Evolutionary conservation across 2,329 filamentous ascomycete genomes (phyloP).

Genomic region (Sporothrix luriei): DNA sequence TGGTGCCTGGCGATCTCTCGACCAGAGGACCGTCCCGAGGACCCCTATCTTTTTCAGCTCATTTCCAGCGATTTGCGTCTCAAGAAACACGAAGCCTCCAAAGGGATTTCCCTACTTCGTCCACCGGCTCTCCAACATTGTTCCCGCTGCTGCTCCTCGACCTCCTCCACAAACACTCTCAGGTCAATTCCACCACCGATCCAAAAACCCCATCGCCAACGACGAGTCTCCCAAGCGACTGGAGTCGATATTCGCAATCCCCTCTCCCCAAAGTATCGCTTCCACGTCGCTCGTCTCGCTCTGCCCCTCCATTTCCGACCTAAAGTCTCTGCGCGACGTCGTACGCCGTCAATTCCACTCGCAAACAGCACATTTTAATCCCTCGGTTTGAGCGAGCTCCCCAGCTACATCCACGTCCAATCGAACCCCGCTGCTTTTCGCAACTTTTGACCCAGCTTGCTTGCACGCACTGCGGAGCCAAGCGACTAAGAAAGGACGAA

Average conservation of each 20-base stretch:
- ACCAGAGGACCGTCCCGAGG: conserved; percentile 10
- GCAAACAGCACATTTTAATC: not conserved
- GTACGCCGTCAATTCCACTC: not conserved
- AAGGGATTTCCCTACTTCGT: not conserved
- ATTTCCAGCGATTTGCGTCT: not conserved
- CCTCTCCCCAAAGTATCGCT: not conserved
- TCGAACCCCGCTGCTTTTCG: conserved; percentile 2
- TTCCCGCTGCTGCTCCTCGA: not conserved
- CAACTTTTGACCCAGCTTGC: not conserved
- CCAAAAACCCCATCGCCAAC: not conserved
- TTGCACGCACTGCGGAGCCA: not conserved
- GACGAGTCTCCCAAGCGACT: not conserved
- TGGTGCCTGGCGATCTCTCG: conserved; percentile 19
- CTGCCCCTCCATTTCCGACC: not conserved
- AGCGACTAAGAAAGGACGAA: not conserved
- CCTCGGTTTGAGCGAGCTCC: not conserved
- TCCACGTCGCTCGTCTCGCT: not conserved
- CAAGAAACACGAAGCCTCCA: not conserved
- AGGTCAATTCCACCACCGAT: not conserved
- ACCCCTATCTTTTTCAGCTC: not conserved
- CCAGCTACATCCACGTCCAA: not conserved
- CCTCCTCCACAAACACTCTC: not conserved
- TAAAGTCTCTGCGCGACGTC: not conserved
- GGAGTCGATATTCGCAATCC: not conserved
- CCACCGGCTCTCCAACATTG: not conserved